Conservation (phyloP, 495 filamentous ascomycete species). For the Penicillium cataractarum region DNA sequence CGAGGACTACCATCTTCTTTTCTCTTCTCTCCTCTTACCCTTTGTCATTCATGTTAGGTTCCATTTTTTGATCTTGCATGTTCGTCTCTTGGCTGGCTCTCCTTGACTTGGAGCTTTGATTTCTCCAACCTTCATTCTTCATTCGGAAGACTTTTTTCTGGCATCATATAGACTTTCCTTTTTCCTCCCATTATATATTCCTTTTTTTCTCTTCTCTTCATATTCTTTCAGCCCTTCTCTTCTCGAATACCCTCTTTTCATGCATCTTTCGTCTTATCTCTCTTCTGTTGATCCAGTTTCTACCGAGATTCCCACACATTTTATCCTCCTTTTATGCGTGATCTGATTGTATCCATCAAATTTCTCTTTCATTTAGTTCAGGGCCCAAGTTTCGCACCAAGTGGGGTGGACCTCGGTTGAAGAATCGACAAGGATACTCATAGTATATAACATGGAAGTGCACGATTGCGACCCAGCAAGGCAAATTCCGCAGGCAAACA, state of each 20-base stretch:
- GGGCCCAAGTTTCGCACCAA: slow-evolving; percentile 1
- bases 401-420: not conserved
- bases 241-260: not conserved
- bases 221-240: not conserved
- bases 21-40: slow-evolving; percentile 15
- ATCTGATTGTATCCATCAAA: not conserved
- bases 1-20: not conserved
- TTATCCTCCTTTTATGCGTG: slow-evolving; percentile 5
- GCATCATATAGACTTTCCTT: slow-evolving; percentile 29
- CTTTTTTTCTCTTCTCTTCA: not conserved
- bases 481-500: not conserved
- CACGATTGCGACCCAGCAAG: not conserved
- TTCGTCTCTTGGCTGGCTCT: slow-evolving; percentile 6
- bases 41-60: not conserved
- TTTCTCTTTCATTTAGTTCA: not conserved
- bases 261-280: not conserved
- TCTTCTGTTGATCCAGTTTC: not conserved
- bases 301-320: not conserved
- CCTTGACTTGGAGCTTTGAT: slow-evolving; percentile 2
- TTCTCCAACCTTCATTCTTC: slow-evolving; percentile 3
- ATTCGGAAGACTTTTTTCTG: slow-evolving; percentile 15
- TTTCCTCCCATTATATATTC: slow-evolving; percentile 3
- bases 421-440: not conserved
- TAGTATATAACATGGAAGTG: not conserved
- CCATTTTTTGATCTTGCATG: not conserved